These are phyloP conservation scores for Hebeloma cylindrosporum DNA, from an alignment of 768 basidiomycete species.

Conservation along the genomic window DNA sequence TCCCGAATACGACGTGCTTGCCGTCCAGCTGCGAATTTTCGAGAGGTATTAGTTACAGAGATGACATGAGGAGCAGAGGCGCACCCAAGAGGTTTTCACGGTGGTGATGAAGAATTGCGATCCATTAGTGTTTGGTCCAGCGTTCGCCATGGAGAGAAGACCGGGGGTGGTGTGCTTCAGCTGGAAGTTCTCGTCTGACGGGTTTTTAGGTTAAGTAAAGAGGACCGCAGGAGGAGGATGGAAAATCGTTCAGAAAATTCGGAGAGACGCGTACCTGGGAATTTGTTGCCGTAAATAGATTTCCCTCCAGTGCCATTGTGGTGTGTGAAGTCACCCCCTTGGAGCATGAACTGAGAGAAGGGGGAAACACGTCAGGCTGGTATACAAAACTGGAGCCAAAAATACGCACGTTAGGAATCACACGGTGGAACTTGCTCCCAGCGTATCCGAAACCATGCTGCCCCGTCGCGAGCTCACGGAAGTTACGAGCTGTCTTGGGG, in stretches of 20 bases:
- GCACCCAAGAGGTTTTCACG: constrained; percentile 61
- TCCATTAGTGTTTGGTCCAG: constrained; percentile 78
- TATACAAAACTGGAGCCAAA: neutral
- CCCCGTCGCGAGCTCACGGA: constrained; percentile 74
- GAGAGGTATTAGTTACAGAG: neutral
- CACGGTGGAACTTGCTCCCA: constrained; percentile 67
- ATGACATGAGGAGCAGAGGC: constrained; percentile 10
- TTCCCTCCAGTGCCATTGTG: constrained; percentile 80
- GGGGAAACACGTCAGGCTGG: neutral
- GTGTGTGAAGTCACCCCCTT: constrained; percentile 83
- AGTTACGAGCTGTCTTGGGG: constrained; percentile 80
- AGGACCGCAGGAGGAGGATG: neutral
- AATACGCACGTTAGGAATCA: constrained; percentile 60
- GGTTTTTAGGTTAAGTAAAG: neutral
- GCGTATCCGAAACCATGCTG: constrained; percentile 72
- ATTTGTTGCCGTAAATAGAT: constrained; percentile 83
- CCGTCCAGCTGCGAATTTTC: constrained; percentile 48
- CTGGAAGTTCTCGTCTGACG: constrained; percentile 78
- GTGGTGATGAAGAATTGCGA: constrained; percentile 87
- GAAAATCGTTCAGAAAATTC: neutral
- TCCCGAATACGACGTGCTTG: constrained; percentile 72
- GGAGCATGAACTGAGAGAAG: constrained; percentile 69
- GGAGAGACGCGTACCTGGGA: constrained; percentile 50
- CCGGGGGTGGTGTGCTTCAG: constrained; percentile 67
- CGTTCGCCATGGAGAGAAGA: constrained; percentile 82